These are phyloP conservation scores for Bruguiera sexangula DNA, from an alignment of 345 rosid genomes.

Conservation along the genomic window DNA sequence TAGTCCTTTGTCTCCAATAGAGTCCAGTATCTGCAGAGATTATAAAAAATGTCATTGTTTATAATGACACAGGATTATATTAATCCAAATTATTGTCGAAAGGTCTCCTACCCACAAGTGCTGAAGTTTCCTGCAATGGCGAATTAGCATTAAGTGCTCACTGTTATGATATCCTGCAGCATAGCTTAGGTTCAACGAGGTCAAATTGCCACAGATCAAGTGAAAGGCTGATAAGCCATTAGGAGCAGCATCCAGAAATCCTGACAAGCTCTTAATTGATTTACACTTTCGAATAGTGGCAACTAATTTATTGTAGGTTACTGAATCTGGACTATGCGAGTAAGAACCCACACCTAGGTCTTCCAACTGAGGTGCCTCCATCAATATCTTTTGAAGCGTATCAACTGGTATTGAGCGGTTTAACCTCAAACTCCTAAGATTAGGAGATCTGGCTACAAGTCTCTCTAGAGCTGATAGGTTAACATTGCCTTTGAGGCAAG, in stretches of 20 bases:
- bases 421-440: constrained; percentile 76
- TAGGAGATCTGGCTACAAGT: constrained; percentile 85
- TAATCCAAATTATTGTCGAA: background rate
- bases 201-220: constrained; percentile 54
- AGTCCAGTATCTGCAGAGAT: constrained; percentile 73
- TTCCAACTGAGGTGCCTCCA: constrained; percentile 59
- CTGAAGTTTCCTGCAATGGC: constrained; percentile 65
- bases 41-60: constrained; percentile 9
- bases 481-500: constrained; percentile 89
- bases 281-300: constrained; percentile 47
- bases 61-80: background rate
- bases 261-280: constrained; percentile 73
- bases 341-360: constrained; percentile 94
- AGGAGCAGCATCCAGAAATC: constrained; percentile 75
- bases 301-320: constrained; percentile 43
- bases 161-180: constrained; percentile 66
- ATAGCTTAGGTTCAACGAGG: constrained; percentile 78
- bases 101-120: constrained; percentile 63
- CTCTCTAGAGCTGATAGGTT: constrained; percentile 74
- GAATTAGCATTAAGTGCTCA: constrained; percentile 60
- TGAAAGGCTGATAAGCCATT: constrained; percentile 58
- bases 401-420: constrained; percentile 80
- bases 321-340: constrained; percentile 61
- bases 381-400: constrained; percentile 55
- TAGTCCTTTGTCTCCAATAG: constrained; percentile 87